Evolutionary conservation across 108 stramenopile species (phyloP).

Genomic region (Craspedostauros australis): DNA sequence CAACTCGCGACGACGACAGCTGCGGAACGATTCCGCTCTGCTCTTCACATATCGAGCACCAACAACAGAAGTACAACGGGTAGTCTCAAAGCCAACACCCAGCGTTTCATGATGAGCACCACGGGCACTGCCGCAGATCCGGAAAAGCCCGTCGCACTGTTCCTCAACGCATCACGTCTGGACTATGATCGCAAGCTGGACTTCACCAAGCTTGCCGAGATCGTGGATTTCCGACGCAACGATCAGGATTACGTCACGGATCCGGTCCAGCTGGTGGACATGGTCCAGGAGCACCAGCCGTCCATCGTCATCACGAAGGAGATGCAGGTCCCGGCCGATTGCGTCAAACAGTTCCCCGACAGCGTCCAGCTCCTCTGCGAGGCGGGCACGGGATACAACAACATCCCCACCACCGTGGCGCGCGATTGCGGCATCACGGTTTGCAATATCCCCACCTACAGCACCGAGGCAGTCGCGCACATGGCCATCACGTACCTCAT

Average conservation of each 20-base stretch:
- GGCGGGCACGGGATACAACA: slow-evolving; percentile 89
- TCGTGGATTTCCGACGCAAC: slow-evolving; percentile 47
- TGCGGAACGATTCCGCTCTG: too few relatives aligned
- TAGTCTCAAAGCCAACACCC: too few relatives aligned
- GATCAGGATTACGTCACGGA: slow-evolving; percentile 49
- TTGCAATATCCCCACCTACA: slow-evolving; percentile 78
- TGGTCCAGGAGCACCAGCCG: slow-evolving; percentile 48
- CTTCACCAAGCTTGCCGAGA: slow-evolving; percentile 32
- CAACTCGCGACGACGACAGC: too few relatives aligned
- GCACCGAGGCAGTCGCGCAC: slow-evolving; percentile 81
- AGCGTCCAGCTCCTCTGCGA: slow-evolving; percentile 74
- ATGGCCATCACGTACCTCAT: slow-evolving; percentile 85
- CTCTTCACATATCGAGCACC: too few relatives aligned
- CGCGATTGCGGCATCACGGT: slow-evolving; percentile 44
- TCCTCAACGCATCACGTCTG: slow-evolving; percentile 62
- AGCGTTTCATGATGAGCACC: too few relatives aligned
- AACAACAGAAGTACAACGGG: too few relatives aligned
- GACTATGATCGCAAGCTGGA: slow-evolving; percentile 69
- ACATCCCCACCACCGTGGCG: slow-evolving; percentile 53
- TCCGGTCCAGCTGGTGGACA: slow-evolving; percentile 50
- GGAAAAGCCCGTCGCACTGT: slow-evolving; percentile 50
- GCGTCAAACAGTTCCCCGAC: slow-evolving; percentile 46
- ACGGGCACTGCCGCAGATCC: too few relatives aligned
- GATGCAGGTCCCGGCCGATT: slow-evolving; percentile 51
- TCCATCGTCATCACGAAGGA: slow-evolving; percentile 86